Conservation (phyloP, 2,329 filamentous ascomycete genomes). For the Remersonia thermophila region DNA sequence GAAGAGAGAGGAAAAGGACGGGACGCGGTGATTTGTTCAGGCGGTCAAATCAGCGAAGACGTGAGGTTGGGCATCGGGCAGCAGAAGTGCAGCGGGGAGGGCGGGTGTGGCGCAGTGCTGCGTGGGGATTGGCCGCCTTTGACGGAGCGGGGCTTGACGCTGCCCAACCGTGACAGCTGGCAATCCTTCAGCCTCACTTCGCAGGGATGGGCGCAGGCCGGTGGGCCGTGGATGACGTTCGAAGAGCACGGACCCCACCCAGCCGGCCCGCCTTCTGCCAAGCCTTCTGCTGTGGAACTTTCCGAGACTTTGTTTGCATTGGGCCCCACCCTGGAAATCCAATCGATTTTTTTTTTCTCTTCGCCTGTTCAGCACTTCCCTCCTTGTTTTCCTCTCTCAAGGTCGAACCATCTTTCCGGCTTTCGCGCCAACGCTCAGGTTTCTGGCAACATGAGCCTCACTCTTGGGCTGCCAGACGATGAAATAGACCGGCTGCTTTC, state of each 20-base stretch:
- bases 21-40: conserved; percentile 19
- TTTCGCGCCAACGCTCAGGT: background rate
- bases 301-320: no score
- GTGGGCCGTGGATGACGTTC: no score
- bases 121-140: conserved; percentile 11
- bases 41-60: conserved; percentile 24
- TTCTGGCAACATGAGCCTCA: conserved; percentile 16
- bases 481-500: conserved; percentile 27
- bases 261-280: no score
- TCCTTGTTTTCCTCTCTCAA: conserved; percentile 1
- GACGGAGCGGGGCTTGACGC: conserved; percentile 4
- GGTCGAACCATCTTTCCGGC: conserved; percentile 1
- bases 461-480: conserved; percentile 22
- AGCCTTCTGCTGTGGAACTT: no score
- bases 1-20: conserved; percentile 1
- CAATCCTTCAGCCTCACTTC: conserved; percentile 17
- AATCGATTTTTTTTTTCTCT: no score
- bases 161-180: conserved; percentile 19
- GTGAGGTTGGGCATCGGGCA: conserved; percentile 22
- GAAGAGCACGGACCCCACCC: no score
- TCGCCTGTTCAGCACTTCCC: no score
- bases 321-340: no score
- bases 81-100: conserved; percentile 8
- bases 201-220: no score
- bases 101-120: conserved; percentile 15